A percentile compares a stretch with the other conserved stretches of the same genome.
Evolutionary conservation across 768 basidiomycete species (phyloP).

Genomic region (Trametes cingulata): DNA sequence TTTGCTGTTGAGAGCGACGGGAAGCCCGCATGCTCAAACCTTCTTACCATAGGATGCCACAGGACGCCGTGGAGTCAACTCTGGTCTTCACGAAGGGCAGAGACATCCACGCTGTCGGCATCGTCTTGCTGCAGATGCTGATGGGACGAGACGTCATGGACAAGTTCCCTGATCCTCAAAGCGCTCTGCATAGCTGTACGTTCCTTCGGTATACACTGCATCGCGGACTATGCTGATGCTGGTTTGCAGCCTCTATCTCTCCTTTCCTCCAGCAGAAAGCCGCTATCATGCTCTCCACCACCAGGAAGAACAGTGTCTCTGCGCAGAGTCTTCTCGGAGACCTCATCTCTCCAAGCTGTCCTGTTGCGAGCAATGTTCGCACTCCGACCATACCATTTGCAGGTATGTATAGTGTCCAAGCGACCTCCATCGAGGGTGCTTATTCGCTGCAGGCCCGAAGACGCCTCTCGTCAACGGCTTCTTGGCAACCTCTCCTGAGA

Average conservation of each 20-base stretch:
- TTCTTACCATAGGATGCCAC: conserved; percentile 56
- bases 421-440: no score
- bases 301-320: conserved; percentile 57
- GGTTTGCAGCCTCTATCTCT: conserved; percentile 51
- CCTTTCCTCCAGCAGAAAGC: conserved; percentile 51
- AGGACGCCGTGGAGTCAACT: conserved; percentile 77
- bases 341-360: neutral
- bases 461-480: conserved; percentile 49
- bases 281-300: conserved; percentile 57
- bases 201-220: neutral
- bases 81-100: conserved; percentile 75
- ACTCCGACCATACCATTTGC: conserved; percentile 31
- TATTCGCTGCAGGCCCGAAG: conserved; percentile 45
- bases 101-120: conserved; percentile 81
- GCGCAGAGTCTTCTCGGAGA: conserved; percentile 61
- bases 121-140: conserved; percentile 84
- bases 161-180: conserved; percentile 52
- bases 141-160: conserved; percentile 68
- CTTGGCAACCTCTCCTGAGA: conserved; percentile 59
- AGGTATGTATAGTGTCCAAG: conserved; percentile 27
- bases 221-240: neutral
- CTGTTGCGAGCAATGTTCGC: conserved; percentile 9
- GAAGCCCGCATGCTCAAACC: conserved; percentile 7
- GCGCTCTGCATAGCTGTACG: conserved; percentile 60
- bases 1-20: conserved; percentile 10